Evolutionary conservation across 345 rosid genomes (phyloP).

Genomic region (Luvunga scandens): DNA sequence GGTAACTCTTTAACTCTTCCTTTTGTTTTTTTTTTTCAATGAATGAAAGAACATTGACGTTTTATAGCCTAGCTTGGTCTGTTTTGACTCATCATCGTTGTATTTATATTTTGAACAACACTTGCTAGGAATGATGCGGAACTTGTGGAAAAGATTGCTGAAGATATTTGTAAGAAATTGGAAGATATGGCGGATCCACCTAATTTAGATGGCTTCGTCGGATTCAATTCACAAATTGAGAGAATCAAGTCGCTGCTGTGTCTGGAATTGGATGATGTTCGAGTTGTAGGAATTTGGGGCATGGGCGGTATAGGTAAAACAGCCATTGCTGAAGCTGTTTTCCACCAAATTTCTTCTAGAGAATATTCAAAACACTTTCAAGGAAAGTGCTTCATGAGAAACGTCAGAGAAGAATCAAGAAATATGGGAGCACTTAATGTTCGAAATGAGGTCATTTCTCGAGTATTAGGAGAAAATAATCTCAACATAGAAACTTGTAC

Average conservation of each 20-base stretch:
- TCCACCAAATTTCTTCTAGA: neutral
- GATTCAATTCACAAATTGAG: neutral
- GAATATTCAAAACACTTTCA: neutral
- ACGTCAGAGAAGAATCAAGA: neutral
- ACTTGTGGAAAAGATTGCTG: neutral
- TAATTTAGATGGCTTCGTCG: neutral
- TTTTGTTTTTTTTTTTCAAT: no score
- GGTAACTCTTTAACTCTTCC: neutral
- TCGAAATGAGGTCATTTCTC: neutral
- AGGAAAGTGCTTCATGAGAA: neutral
- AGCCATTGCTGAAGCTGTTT: neutral
- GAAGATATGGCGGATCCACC: neutral
- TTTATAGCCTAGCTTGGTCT: no score
- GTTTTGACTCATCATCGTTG: no score
- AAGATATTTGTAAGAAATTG: neutral
- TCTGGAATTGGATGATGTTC: neutral
- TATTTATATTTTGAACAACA: no score
- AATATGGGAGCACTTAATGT: neutral
- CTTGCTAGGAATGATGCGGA: neutral
- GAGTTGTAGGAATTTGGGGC: neutral
- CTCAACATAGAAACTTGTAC: neutral
- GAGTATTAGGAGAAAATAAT: neutral
- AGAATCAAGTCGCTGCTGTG: neutral
- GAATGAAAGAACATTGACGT: no score
- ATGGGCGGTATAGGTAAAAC: constrained; percentile 14